Evolutionary conservation across 2,329 filamentous ascomycete species (phyloP), one percentile per base, ranked within the genome.

Genomic region (Zymoseptoria pseudotritici): DNA sequence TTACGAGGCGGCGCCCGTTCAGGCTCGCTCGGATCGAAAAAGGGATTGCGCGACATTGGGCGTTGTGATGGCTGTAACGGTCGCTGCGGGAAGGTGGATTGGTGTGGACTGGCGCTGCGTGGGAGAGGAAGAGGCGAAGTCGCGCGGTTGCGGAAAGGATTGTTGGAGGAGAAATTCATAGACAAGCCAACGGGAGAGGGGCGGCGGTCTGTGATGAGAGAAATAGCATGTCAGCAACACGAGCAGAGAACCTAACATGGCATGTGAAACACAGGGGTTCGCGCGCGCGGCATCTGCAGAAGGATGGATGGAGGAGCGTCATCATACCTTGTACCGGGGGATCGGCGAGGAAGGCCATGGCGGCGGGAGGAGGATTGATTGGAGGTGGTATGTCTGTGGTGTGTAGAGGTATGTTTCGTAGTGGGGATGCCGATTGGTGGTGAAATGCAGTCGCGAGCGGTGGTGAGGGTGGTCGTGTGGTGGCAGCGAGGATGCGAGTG

Each of bases 61-160:
- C 59, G 77, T 79, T 74, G 85, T 83, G 75, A 84, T 29, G 55
- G 57, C 50, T 53, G 55, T 24, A 22, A 42, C 63, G 75, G 75
- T 53, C 50, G 51, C 26, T 53, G 50, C 22, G 60, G 53, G 7
- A 59, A 49, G 36, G 57, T 55, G 53, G 52, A 50, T 57, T 52
- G 62, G 56, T 50, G 46, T 59, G 70, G 71, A 42, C 70, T 71
- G 59, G 70, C 52, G 55, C 57, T 58, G 58, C 22, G 22, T 19
- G 58, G 65, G 36, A 51, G 59, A 10, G 67, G 70, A 42, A 65
- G 75, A 61, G 57, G 71, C 65, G 78, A 89, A 46, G 80, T 79
- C 65, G 86, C 84, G 70, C 87, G 85, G 75, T 90, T 90, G 78
- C 88, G 86, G 72, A 83, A 92, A 63, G 89, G 89, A 73, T 92